phyloP scores from a whole-genome alignment of 441 rosid genomes.

The Eruca vesicaria region DNA sequence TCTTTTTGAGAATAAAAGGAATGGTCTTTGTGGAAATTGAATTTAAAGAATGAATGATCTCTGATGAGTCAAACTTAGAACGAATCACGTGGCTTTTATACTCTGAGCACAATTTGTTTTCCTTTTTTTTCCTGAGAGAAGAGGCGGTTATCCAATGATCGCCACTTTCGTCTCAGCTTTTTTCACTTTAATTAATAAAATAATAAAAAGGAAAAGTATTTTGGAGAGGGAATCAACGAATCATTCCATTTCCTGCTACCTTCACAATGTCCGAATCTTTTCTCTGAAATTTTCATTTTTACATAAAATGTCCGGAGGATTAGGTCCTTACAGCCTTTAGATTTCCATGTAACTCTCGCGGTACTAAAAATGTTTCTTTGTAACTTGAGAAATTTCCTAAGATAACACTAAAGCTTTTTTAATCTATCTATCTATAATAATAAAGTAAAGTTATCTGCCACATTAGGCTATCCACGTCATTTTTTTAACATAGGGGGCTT shows the following conservation, averaged over 20 bases:
- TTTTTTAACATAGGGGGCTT: no score
- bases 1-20: background rate
- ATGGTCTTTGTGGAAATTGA: background rate
- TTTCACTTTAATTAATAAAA: background rate
- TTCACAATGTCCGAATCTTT: background rate
- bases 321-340: background rate
- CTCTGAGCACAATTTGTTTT: background rate
- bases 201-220: background rate
- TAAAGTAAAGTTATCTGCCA: no score
- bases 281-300: background rate
- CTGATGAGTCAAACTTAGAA: constrained; percentile 27
- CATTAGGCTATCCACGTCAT: no score
- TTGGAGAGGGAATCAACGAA: constrained; percentile 34
- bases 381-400: no score
- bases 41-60: constrained; percentile 21
- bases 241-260: constrained; percentile 15
- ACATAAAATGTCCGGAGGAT: background rate
- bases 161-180: constrained; percentile 11
- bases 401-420: no score
- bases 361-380: no score
- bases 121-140: background rate
- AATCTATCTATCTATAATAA: no score
- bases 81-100: constrained; percentile 30
- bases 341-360: background rate
- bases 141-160: constrained; percentile 34